A percentile compares a stretch with the other conserved stretches of the same genome.
phyloP scores from a whole-genome alignment of 345 rosid genomes.

The Capsella bursapastoris region DNA sequence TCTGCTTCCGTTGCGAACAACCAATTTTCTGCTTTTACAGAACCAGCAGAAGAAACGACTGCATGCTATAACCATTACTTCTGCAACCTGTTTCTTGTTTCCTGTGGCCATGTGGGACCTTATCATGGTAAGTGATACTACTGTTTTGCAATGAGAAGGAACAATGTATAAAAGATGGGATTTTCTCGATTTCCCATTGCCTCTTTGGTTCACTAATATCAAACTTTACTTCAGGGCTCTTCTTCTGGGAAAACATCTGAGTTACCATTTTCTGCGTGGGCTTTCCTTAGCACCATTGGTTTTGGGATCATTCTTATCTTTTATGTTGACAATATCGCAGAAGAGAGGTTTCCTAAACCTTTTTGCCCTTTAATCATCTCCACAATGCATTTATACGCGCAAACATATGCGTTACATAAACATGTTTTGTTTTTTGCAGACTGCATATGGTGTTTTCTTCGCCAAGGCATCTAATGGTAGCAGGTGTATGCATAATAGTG shows the following conservation, averaged over 20 bases:
- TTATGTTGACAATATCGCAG: constrained; percentile 87
- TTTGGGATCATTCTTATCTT: constrained; percentile 88
- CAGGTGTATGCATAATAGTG: constrained; percentile 81
- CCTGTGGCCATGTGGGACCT: constrained; percentile 99
- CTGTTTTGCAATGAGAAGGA: not conserved
- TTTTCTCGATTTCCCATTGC: not conserved
- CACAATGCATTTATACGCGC: not conserved
- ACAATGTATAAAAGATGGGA: not conserved
- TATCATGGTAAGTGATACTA: constrained; percentile 66
- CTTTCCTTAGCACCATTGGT: constrained; percentile 73
- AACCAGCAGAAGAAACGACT: constrained; percentile 91
- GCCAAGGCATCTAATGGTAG: constrained; percentile 89
- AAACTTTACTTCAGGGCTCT: constrained; percentile 66
- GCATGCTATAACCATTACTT: constrained; percentile 83
- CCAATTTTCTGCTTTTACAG: constrained; percentile 47
- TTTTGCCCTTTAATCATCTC: not conserved
- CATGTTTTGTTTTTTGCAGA: constrained; percentile 49
- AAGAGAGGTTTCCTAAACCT: constrained; percentile 72
- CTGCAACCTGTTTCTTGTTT: constrained; percentile 90
- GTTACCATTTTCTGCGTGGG: constrained; percentile 92
- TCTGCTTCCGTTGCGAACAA: not conserved
- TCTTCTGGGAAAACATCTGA: constrained; percentile 52
- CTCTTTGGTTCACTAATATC: constrained; percentile 37
- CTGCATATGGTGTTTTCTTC: constrained; percentile 99
- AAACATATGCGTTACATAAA: not conserved